Conservation (phyloP, 768 basidiomycete species). For the Leucocoprinus birnbaumii region DNA sequence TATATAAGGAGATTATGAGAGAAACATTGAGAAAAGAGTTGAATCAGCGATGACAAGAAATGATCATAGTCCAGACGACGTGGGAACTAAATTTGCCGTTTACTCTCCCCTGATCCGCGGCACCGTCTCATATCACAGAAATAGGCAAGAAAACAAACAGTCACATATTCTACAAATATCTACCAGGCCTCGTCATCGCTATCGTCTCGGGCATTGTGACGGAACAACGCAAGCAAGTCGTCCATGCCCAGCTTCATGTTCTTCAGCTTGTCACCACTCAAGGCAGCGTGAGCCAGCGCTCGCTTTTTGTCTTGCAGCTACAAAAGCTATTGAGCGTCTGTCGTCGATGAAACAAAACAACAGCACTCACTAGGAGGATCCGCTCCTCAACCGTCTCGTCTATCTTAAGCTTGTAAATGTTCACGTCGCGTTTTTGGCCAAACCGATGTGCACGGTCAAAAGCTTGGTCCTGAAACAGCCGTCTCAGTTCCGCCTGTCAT, state of each 20-base stretch:
- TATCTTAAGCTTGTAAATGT: slow-evolving; percentile 88
- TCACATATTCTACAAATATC: slow-evolving; percentile 1
- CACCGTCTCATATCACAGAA: slow-evolving; percentile 7
- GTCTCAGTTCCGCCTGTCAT: neutral
- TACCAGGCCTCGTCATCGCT: slow-evolving; percentile 46
- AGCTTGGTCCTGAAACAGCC: slow-evolving; percentile 69
- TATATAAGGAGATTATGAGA: slow-evolving; percentile 6
- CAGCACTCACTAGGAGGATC: slow-evolving; percentile 57
- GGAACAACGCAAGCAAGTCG: slow-evolving; percentile 82
- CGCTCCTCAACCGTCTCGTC: slow-evolving; percentile 86
- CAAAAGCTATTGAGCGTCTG: neutral
- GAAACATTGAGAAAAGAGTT: slow-evolving; percentile 11
- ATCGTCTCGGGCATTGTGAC: slow-evolving; percentile 52
- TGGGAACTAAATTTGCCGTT: slow-evolving; percentile 12
- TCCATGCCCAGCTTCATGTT: slow-evolving; percentile 80
- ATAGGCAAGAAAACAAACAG: neutral
- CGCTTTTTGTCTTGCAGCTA: slow-evolving; percentile 94
- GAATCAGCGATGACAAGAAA: slow-evolving; percentile 14
- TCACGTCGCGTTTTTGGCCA: slow-evolving; percentile 83
- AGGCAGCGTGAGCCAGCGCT: slow-evolving; percentile 74
- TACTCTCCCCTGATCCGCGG: slow-evolving; percentile 11
- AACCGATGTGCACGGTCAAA: slow-evolving; percentile 90
- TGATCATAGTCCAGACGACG: slow-evolving; percentile 12
- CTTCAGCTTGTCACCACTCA: slow-evolving; percentile 88
- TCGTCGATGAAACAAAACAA: neutral